Conservation (phyloP, 169 alveolate species). For the Eimeria brunetti region DNA sequence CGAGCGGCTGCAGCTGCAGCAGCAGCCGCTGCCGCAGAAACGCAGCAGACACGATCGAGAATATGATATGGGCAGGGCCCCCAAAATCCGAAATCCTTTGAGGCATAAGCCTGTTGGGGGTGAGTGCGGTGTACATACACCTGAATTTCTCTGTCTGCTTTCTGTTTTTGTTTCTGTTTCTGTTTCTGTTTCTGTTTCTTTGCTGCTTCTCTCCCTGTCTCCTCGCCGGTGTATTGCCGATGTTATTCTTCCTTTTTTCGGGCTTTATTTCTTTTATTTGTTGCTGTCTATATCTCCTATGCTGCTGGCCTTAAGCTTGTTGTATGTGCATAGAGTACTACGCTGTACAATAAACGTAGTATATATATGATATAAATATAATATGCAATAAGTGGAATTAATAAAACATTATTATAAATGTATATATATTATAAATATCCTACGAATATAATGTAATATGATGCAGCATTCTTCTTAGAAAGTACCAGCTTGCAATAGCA, state of each 20-base stretch:
- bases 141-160: background rate
- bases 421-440: background rate
- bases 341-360: background rate
- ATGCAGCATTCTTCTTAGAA: too few species aligned
- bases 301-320: background rate
- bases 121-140: constrained; percentile 11
- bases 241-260: background rate
- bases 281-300: background rate
- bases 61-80: constrained; percentile 83
- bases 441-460: too few species aligned
- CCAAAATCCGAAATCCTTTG: constrained; percentile 43
- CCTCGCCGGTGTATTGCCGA: background rate
- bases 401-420: background rate
- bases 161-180: background rate
- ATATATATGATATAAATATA: background rate
- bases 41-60: constrained; percentile 85
- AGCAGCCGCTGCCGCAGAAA: constrained; percentile 71
- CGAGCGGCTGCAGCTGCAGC: constrained; percentile 72
- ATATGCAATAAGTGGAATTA: background rate
- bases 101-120: constrained; percentile 59
- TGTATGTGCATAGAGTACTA: too few species aligned
- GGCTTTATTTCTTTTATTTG: background rate
- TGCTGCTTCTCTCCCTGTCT: background rate
- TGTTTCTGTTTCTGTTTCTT: background rate
- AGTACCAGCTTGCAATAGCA: too few species aligned